A percentile compares a stretch with the other conserved stretches of the same genome.
Evolutionary conservation across 2,329 filamentous ascomycete genomes (phyloP).

Genomic region (Escovopsis sp.): DNA sequence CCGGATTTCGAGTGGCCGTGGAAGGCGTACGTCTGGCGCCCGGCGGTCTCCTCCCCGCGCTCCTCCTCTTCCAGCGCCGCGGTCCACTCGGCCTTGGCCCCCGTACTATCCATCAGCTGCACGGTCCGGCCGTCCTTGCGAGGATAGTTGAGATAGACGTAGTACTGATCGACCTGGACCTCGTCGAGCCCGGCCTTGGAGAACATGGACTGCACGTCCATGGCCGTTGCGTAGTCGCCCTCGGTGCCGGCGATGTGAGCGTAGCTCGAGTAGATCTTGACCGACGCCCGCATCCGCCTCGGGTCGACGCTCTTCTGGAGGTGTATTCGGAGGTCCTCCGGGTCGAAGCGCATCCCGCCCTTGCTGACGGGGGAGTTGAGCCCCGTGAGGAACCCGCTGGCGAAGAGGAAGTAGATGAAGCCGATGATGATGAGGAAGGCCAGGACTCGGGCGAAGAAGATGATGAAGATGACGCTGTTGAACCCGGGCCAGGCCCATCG

Average conservation of each 20-base stretch:
- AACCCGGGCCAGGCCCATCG: slow-evolving; percentile 22
- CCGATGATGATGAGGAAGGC: slow-evolving; percentile 62
- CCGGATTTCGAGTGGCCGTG: slow-evolving; percentile 82
- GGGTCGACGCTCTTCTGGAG: slow-evolving; percentile 61
- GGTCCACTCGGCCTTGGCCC: slow-evolving; percentile 51
- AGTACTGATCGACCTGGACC: slow-evolving; percentile 62
- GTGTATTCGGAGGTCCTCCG: slow-evolving; percentile 65
- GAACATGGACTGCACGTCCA: slow-evolving; percentile 73
- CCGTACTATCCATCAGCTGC: slow-evolving; percentile 59
- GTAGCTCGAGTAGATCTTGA: slow-evolving; percentile 66
- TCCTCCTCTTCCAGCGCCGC: slow-evolving; percentile 72
- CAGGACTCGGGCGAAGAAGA: slow-evolving; percentile 58
- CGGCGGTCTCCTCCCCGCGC: slow-evolving; percentile 44
- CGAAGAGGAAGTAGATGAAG: slow-evolving; percentile 72
- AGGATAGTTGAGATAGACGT: slow-evolving; percentile 89
- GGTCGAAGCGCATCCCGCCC: slow-evolving; percentile 60
- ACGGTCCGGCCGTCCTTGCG: slow-evolving; percentile 62
- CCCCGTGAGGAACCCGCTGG: slow-evolving; percentile 65
- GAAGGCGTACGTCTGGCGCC: slow-evolving; percentile 62
- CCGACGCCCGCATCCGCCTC: slow-evolving; percentile 52
- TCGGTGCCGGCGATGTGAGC: slow-evolving; percentile 91
- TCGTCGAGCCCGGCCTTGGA: slow-evolving; percentile 56
- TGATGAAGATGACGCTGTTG: slow-evolving; percentile 29
- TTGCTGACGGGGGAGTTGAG: slow-evolving; percentile 43
- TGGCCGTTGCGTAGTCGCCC: slow-evolving; percentile 73